Conservation (phyloP, 768 basidiomycete genomes). For the Neoboletus magnificus region DNA sequence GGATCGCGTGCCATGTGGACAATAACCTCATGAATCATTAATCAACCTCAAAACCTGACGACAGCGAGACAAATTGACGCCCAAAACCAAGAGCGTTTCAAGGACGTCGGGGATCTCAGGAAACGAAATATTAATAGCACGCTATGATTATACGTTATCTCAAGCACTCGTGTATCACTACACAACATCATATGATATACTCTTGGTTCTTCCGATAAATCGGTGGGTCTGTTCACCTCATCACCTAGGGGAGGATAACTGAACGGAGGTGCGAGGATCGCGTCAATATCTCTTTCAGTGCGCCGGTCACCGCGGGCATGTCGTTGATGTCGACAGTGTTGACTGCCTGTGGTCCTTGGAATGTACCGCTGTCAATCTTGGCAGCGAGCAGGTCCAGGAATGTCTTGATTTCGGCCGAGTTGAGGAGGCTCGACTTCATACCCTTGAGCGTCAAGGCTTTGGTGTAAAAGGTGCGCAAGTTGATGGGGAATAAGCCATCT, state of each 20-base stretch:
- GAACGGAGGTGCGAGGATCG: constrained; percentile 29
- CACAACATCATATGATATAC: not conserved
- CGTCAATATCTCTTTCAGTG: constrained; percentile 24
- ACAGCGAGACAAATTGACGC: no score
- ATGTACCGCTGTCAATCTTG: constrained; percentile 29
- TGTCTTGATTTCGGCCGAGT: constrained; percentile 21
- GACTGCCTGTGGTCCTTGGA: constrained; percentile 28
- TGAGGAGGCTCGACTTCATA: constrained; percentile 28
- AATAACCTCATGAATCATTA: not conserved
- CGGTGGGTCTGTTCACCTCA: not conserved
- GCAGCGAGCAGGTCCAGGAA: constrained; percentile 28
- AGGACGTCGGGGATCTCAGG: not conserved
- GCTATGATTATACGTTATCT: not conserved
- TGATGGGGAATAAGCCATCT: constrained; percentile 29
- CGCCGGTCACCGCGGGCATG: constrained; percentile 15
- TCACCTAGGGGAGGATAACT: constrained; percentile 24
- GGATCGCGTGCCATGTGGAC: not conserved
- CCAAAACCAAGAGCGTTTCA: not conserved
- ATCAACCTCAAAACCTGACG: not conserved
- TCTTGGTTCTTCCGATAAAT: not conserved
- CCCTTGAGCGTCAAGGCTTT: constrained; percentile 31
- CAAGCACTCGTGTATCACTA: not conserved
- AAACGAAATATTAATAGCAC: not conserved
- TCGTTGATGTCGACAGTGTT: constrained; percentile 21
- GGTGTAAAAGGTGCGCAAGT: constrained; percentile 33